Evolutionary conservation across 2,329 filamentous ascomycete species (phyloP), one percentile per base, ranked within the genome.

Genomic region (Diplocarpon rosae): DNA sequence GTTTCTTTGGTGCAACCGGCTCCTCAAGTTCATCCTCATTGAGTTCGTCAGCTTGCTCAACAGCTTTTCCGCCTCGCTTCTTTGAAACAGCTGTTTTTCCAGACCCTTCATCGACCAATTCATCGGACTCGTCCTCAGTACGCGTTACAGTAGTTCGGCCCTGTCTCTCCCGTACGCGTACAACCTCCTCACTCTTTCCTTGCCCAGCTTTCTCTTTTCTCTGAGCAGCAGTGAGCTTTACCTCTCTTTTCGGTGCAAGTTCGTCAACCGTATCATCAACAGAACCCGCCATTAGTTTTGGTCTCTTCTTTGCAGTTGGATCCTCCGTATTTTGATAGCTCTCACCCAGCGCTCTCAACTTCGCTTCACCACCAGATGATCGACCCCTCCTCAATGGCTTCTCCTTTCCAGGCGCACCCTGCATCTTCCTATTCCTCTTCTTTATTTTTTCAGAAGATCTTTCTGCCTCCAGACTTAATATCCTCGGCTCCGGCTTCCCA

Each of bases 321-420:
- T 1, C 24, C 13, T 17, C n/a, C 11, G 5, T 10, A 12, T 9
- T 30, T 11, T 13, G 10, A 20, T 29, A 34, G n/a, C 13, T 9
- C 30, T 31, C 27, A 12, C 12, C 34, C 13, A 35, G 5, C 14
- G n/a, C 31, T 12, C 20, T 34, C 14, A 42, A 42, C 12, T 42
- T 38, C 11, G 3, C 28, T 24, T 30, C 39, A 1, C 34, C 38
- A 33, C 17, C 37, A 40, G 41, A 41, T 10, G 41, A 41, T 11
- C 42, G 37, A n/a, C 20, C 28, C 16, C 33, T 31, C 32, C 45
- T 45, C 30, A 50, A 14, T 16, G n/a, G 16, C 39, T 37, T 29
- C 12, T 34, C 30, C 30, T 32, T 32, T 12, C 29, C 14, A 44
- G 17, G 14, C 12, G 10, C 31, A 33, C 13, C 29, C 43, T 14